Evolutionary conservation across 2,329 filamentous ascomycete genomes (phyloP).

Genomic region (Fusarium annulatum): DNA sequence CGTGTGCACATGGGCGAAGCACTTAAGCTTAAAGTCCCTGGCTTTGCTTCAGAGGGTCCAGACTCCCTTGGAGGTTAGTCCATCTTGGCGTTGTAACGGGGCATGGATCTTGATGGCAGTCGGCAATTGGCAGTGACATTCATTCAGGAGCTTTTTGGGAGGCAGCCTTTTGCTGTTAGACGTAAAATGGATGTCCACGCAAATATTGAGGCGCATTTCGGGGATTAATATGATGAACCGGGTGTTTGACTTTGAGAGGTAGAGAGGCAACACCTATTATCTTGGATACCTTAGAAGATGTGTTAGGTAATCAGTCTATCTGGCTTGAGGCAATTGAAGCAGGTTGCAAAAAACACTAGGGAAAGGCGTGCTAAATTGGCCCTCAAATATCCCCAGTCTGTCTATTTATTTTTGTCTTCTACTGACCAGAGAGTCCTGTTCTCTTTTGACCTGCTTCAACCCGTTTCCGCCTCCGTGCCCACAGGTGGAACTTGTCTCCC

Average conservation of each 20-base stretch:
- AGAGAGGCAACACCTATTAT: too few species aligned
- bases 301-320: constrained; percentile 4
- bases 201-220: constrained; percentile 18
- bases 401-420: not conserved
- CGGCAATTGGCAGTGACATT: constrained; percentile 11
- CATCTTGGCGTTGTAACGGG: constrained; percentile 24
- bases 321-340: not conserved
- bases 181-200: not conserved
- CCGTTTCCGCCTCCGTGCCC: constrained; percentile 3
- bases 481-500: not conserved
- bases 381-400: not conserved
- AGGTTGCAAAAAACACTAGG: not conserved
- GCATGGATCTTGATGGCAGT: not conserved
- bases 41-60: constrained; percentile 14
- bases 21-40: constrained; percentile 36
- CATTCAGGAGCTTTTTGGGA: not conserved
- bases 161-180: not conserved
- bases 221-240: not conserved
- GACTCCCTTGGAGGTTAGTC: constrained; percentile 1
- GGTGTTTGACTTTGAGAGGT: not conserved
- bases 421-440: not conserved
- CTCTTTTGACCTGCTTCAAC: constrained; percentile 16
- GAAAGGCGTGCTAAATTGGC: not conserved
- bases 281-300: not conserved
- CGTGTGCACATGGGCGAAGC: constrained; percentile 33